These are phyloP conservation scores for Brettanomyces sp. DNA, from an alignment of 805 yeast species.

Conservation along the genomic window DNA sequence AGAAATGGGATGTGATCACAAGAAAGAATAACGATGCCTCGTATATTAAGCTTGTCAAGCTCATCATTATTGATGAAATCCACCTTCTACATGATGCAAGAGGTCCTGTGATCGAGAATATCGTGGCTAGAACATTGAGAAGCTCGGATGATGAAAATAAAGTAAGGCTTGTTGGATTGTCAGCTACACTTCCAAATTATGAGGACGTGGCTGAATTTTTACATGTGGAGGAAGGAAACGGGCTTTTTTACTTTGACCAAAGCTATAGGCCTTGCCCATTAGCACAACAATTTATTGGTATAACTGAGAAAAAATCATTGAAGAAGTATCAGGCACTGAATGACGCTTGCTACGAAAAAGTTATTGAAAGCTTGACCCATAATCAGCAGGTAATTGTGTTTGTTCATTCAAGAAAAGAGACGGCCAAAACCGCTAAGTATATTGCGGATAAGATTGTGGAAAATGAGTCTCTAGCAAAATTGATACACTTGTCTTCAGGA, in stretches of 20 bases:
- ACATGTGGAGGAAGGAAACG: conserved; percentile 48
- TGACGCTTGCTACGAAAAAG: conserved; percentile 80
- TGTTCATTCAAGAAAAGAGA: conserved; percentile 91
- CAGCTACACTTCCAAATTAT: conserved; percentile 90
- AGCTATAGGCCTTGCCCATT: conserved; percentile 88
- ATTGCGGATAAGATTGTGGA: conserved; percentile 53
- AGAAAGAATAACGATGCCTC: conserved; percentile 66
- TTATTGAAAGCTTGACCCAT: conserved; percentile 50
- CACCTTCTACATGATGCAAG: conserved; percentile 89
- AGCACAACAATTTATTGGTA: conserved; percentile 79
- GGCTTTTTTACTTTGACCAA: conserved; percentile 75
- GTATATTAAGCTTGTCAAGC: conserved; percentile 52
- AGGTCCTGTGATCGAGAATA: conserved; percentile 89
- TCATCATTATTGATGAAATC: conserved; percentile 83
- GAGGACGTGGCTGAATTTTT: conserved; percentile 78
- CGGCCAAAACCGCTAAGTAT: conserved; percentile 74
- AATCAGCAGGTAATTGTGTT: conserved; percentile 79
- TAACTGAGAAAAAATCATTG: conserved; percentile 73
- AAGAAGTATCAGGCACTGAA: conserved; percentile 77
- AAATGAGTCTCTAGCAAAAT: conserved; percentile 36
- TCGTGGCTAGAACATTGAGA: conserved; percentile 66
- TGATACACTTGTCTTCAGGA: conserved; percentile 43
- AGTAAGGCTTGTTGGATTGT: conserved; percentile 72
- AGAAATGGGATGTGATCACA: conserved; percentile 94
- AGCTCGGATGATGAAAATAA: conserved; percentile 33